These are phyloP conservation scores for Musa balbisiana DNA, from an alignment of 202 grass and related monocot genomes.

Conservation along the genomic window DNA sequence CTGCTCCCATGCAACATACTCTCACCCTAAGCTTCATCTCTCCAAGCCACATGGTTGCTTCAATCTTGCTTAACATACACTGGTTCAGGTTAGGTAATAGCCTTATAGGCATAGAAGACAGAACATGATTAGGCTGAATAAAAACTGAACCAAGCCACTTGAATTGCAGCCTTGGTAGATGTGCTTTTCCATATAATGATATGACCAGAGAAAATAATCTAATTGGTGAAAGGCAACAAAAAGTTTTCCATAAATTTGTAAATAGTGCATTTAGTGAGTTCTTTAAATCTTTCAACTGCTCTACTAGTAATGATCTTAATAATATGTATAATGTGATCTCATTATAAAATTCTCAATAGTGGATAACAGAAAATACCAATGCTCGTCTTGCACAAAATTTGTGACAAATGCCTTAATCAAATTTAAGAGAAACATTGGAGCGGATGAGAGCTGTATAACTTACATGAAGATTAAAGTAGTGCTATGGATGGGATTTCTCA, in stretches of 20 bases:
- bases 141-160: background rate
- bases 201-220: background rate
- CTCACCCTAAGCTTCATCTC: background rate
- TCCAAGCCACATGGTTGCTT: background rate
- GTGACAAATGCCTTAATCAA: too few relatives aligned
- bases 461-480: too few relatives aligned
- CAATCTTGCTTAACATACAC: background rate
- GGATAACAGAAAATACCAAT: too few relatives aligned
- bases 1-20: too few relatives aligned
- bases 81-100: background rate
- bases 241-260: too few relatives aligned
- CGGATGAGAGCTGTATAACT: too few relatives aligned
- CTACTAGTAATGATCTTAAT: background rate
- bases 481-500: too few relatives aligned
- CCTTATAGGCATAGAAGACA: background rate
- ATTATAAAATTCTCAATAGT: too few relatives aligned
- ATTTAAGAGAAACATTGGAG: too few relatives aligned
- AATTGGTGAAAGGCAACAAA: background rate
- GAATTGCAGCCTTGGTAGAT: background rate
- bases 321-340: background rate
- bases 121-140: background rate
- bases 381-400: too few relatives aligned
- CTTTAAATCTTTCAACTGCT: background rate
- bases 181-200: background rate
- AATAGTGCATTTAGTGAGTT: background rate